These are phyloP conservation scores for Nelumbo lutea DNA, from an alignment of 164 flowering plant genomes.

Conservation along the genomic window DNA sequence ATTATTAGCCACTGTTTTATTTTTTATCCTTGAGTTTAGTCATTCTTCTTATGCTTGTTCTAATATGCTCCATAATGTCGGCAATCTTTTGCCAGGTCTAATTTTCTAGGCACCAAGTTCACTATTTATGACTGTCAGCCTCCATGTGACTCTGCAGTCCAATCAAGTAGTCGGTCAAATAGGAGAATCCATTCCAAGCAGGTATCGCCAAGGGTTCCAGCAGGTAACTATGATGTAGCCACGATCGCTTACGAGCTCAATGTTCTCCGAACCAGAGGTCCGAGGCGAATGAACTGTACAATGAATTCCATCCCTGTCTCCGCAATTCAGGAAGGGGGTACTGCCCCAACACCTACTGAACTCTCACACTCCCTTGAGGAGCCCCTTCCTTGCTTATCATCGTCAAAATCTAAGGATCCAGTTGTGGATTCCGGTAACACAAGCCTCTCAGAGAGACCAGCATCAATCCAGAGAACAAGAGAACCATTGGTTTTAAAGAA, in stretches of 20 bases:
- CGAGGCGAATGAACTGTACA: slow-evolving; percentile 77
- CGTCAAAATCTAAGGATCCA: slow-evolving; percentile 24
- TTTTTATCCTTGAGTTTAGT: background rate
- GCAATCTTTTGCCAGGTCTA: slow-evolving; percentile 53
- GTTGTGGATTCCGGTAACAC: slow-evolving; percentile 26
- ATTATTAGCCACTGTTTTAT: background rate
- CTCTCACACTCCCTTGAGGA: slow-evolving; percentile 36
- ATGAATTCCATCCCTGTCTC: slow-evolving; percentile 69
- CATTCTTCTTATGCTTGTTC: background rate
- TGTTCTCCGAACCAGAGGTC: slow-evolving; percentile 75
- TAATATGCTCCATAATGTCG: background rate
- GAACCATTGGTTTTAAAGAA: slow-evolving; percentile 61
- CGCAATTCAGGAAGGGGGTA: slow-evolving; percentile 68
- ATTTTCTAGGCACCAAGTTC: slow-evolving; percentile 87
- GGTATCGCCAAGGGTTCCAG: slow-evolving; percentile 41
- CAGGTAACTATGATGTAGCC: slow-evolving; percentile 44
- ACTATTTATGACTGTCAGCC: slow-evolving; percentile 52
- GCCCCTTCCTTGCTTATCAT: slow-evolving; percentile 17
- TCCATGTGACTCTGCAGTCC: slow-evolving; percentile 28
- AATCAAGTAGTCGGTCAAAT: slow-evolving; percentile 27
- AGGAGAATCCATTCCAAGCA: slow-evolving; percentile 37
- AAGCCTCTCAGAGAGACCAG: slow-evolving; percentile 23
- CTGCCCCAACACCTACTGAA: slow-evolving; percentile 62
- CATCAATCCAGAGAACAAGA: slow-evolving; percentile 10
- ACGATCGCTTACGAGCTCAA: slow-evolving; percentile 75